Base-by-base conservation (phyloP, 805 yeast genomes). In the Suhomyces emberorum region DNA sequence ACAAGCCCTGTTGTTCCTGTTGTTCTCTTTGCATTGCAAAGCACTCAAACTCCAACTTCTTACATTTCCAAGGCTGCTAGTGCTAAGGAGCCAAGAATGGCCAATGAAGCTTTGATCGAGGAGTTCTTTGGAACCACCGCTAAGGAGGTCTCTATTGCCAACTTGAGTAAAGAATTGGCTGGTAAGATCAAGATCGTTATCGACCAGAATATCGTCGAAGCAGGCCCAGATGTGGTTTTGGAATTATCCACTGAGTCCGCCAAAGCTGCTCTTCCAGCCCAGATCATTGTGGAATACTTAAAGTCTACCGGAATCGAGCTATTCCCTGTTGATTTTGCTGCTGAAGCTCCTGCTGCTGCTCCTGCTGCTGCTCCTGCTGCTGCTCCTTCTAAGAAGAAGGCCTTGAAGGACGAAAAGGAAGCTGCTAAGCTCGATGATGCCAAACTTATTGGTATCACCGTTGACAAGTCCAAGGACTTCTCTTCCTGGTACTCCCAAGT, bases 401-500 rank as follows among this genome's bases (percentile, higher is more conserved):
- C 57, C 7, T 35, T 48, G 30, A 65, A 63, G 47, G 55, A 57
- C 44, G 69, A 65, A 34, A 68, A 68, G 43, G 61, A 53, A 31
- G 63, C 63, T 11, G 83, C 85, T 35, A 76, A 77, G 46, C 62
- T 83, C 49, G 88, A 80, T 41, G 95, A 86, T 56, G 93, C 95
- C 33, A 88, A 91, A 55, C 69, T 89, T 54, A 86, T 93, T 50
- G 98, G 98, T 65, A 91, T 93, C 61, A 93, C 98, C 30, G 95
- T 85, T 34, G 95, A 88, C 65, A 93, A 93, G 69, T 77, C 80
- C 45, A 72, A 79, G 54, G 98, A 93, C 61, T 93, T 93, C 73
- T 81, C 98, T 44, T 80, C 88, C 35, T 93, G 99, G 99, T 93
- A 93, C 71, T 89, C 89, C 54, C 98, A 93, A 72, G 83, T 95